Evolutionary conservation across 1,284 basidiomycete genomes (phyloP).

Genomic region (Filobasidium uniguttulatum): DNA sequence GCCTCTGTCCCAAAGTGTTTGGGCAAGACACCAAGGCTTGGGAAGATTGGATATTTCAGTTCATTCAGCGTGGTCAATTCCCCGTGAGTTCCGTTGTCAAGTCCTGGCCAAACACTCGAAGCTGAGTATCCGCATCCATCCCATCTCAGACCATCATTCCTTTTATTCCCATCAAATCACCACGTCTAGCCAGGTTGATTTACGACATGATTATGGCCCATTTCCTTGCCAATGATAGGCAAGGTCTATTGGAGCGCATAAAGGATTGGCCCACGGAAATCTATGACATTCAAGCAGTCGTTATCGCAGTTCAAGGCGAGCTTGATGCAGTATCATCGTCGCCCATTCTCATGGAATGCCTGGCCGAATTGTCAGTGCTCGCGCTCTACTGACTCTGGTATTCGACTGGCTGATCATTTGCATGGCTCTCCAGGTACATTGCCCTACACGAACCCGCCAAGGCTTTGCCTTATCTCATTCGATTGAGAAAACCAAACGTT

Average conservation of each 20-base stretch:
- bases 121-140: background rate
- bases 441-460: constrained; percentile 83
- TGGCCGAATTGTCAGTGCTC: constrained; percentile 68
- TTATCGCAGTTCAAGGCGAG: constrained; percentile 72
- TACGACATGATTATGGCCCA: constrained; percentile 93
- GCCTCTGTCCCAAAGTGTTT: constrained; percentile 75
- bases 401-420: background rate
- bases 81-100: constrained; percentile 42
- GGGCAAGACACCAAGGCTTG: constrained; percentile 63
- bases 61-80: constrained; percentile 68
- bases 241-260: constrained; percentile 63
- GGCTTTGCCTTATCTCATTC: constrained; percentile 77
- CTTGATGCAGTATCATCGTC: constrained; percentile 51
- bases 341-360: constrained; percentile 70
- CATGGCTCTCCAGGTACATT: constrained; percentile 47
- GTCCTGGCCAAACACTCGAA: background rate
- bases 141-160: constrained; percentile 63
- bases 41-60: constrained; percentile 91
- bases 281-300: constrained; percentile 75
- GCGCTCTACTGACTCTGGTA: background rate
- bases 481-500: constrained; percentile 72
- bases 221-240: constrained; percentile 63
- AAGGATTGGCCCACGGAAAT: constrained; percentile 80
- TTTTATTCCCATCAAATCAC: constrained; percentile 67
- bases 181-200: constrained; percentile 65